phyloP scores from a whole-genome alignment of 352 stramenopile genomes.

The Phytophthora tubulina region DNA sequence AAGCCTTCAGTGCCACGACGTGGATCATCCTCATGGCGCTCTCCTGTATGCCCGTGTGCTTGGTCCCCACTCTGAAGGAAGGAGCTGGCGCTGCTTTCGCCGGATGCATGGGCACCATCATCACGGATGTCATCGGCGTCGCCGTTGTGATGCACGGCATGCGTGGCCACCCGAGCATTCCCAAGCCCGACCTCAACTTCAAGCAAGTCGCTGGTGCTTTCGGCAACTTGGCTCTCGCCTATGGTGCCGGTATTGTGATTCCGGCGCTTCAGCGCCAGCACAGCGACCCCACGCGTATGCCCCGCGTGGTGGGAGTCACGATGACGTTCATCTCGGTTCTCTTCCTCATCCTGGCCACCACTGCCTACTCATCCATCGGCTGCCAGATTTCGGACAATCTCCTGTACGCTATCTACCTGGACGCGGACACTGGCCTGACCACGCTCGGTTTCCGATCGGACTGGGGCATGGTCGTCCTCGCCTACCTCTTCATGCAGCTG shows the following conservation, averaged over 20 bases:
- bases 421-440: conserved; percentile 34
- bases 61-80: conserved; percentile 63
- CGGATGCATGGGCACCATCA: conserved; percentile 53
- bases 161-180: conserved; percentile 42
- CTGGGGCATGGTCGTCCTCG: conserved; percentile 52
- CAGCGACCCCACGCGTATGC: conserved; percentile 61
- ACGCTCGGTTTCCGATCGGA: conserved; percentile 51
- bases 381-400: conserved; percentile 70
- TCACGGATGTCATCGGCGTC: conserved; percentile 55
- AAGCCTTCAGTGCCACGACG: conserved; percentile 42
- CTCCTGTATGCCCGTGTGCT: conserved; percentile 45
- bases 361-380: conserved; percentile 51
- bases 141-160: conserved; percentile 52
- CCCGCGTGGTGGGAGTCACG: conserved; percentile 52
- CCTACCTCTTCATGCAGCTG: conserved; percentile 68
- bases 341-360: conserved; percentile 53
- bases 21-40: conserved; percentile 64
- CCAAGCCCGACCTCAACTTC: conserved; percentile 48
- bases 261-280: conserved; percentile 57
- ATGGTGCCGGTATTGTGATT: conserved; percentile 59
- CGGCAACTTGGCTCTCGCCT: conserved; percentile 62
- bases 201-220: conserved; percentile 57
- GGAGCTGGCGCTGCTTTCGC: conserved; percentile 49
- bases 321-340: conserved; percentile 51
- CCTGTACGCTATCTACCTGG: conserved; percentile 58